Evolutionary conservation across 2,329 filamentous ascomycete genomes (phyloP).

Genomic region (Graphilbum sp.): DNA sequence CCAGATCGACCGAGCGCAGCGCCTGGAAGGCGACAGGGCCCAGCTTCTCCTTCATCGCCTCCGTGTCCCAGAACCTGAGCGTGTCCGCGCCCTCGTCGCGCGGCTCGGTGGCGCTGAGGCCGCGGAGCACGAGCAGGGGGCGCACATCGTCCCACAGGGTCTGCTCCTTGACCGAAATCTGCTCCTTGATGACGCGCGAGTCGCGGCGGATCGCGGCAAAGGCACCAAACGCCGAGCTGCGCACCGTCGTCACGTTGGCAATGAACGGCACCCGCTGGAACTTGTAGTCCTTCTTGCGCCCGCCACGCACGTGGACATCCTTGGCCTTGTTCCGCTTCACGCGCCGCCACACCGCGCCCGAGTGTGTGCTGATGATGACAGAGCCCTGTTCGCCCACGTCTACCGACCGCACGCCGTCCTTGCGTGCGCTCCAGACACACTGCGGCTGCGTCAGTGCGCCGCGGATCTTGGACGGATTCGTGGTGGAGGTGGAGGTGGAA

Average conservation of each 20-base stretch:
- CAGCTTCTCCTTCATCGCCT: conserved; percentile 34
- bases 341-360: conserved; percentile 84
- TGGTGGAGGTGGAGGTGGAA: conserved; percentile 55
- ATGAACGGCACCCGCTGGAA: conserved; percentile 82
- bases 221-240: conserved; percentile 77
- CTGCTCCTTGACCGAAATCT: conserved; percentile 49
- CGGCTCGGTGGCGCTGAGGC: conserved; percentile 35
- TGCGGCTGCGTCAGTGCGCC: conserved; percentile 63
- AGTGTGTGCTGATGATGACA: conserved; percentile 83
- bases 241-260: conserved; percentile 67
- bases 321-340: conserved; percentile 72
- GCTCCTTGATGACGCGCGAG: conserved; percentile 59
- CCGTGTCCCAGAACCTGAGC: conserved; percentile 23
- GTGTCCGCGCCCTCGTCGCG: too few species aligned
- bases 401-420: conserved; percentile 73
- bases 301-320: conserved; percentile 31
- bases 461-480: conserved; percentile 80
- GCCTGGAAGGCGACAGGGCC: conserved; percentile 33
- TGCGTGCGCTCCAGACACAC: conserved; percentile 78
- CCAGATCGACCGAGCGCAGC: conserved; percentile 48
- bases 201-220: conserved; percentile 80
- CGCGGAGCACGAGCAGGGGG: conserved; percentile 50
- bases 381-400: conserved; percentile 85
- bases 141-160: conserved; percentile 60
- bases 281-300: conserved; percentile 66